Conservation (phyloP, 2,329 filamentous ascomycete species). For the Myrmaecium sp. region DNA sequence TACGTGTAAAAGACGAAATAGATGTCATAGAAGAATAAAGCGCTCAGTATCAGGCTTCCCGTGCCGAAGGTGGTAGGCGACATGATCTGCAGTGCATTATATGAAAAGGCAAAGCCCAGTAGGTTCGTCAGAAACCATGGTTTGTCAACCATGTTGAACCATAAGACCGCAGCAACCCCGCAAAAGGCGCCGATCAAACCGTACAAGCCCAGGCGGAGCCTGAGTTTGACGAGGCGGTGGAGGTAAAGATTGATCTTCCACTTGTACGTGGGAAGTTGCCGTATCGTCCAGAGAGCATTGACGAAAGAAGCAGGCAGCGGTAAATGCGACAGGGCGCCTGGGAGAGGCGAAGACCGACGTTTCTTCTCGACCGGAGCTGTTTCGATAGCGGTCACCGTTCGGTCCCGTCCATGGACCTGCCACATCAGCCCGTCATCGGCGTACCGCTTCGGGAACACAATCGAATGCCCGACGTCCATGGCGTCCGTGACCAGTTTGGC, state of each 20-base stretch:
- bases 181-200: slow-evolving; percentile 39
- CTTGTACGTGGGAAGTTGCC: slow-evolving; percentile 32
- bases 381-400: slow-evolving; percentile 5
- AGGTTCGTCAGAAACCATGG: slow-evolving; percentile 68
- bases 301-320: slow-evolving; percentile 23
- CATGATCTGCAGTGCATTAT: slow-evolving; percentile 64
- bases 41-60: slow-evolving; percentile 58
- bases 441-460: slow-evolving; percentile 62
- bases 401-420: slow-evolving; percentile 21
- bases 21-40: slow-evolving; percentile 88
- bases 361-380: slow-evolving; percentile 1
- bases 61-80: slow-evolving; percentile 80
- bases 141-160: slow-evolving; percentile 45
- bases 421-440: slow-evolving; percentile 33
- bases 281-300: slow-evolving; percentile 30
- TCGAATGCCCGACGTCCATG: slow-evolving; percentile 44
- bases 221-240: slow-evolving; percentile 31
- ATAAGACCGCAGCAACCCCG: slow-evolving; percentile 39
- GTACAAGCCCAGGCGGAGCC: slow-evolving; percentile 35
- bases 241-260: slow-evolving; percentile 35
- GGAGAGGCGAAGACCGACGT: slow-evolving; percentile 31
- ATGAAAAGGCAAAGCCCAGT: slow-evolving; percentile 74
- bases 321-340: slow-evolving; percentile 30
- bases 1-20: slow-evolving; percentile 77
- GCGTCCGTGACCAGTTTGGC: slow-evolving; percentile 57